These are phyloP conservation scores for Fusarium pininemorale DNA, from an alignment of 2,329 filamentous ascomycete genomes.

Conservation along the genomic window DNA sequence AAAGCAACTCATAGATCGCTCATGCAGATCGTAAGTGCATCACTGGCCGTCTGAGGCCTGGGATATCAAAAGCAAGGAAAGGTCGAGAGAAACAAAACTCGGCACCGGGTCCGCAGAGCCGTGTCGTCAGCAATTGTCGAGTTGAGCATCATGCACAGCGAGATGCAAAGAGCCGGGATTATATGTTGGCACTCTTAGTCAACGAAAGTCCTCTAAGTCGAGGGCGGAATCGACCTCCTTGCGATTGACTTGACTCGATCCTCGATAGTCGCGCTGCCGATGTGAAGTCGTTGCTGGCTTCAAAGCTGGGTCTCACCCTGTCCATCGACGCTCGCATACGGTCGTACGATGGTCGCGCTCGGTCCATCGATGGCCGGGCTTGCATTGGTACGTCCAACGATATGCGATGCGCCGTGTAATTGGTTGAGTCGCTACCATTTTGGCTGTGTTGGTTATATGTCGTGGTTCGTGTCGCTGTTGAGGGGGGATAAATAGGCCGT, in stretches of 20 bases:
- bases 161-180: conserved; percentile 34
- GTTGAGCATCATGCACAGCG: conserved; percentile 45
- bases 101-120: conserved; percentile 36
- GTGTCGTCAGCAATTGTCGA: conserved; percentile 23
- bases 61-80: conserved; percentile 51
- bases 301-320: conserved; percentile 82
- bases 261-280: conserved; percentile 85
- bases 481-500: conserved; percentile 92
- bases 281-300: conserved; percentile 89
- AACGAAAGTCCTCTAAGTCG: conserved; percentile 56
- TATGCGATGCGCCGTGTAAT: conserved; percentile 76
- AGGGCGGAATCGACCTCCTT: conserved; percentile 46
- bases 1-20: conserved; percentile 56
- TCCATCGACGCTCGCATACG: conserved; percentile 89
- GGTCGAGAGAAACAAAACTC: conserved; percentile 13
- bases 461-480: conserved; percentile 80
- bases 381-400: conserved; percentile 62
- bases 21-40: conserved; percentile 60
- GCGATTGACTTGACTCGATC: conserved; percentile 77
- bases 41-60: conserved; percentile 45
- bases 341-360: conserved; percentile 85
- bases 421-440: conserved; percentile 93
- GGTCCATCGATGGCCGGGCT: conserved; percentile 68
- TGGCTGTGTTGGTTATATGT: conserved; percentile 81
- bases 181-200: conserved; percentile 52